phyloP scores from a whole-genome alignment of 257 asterid genomes.

The Scutellaria baicalensis region DNA sequence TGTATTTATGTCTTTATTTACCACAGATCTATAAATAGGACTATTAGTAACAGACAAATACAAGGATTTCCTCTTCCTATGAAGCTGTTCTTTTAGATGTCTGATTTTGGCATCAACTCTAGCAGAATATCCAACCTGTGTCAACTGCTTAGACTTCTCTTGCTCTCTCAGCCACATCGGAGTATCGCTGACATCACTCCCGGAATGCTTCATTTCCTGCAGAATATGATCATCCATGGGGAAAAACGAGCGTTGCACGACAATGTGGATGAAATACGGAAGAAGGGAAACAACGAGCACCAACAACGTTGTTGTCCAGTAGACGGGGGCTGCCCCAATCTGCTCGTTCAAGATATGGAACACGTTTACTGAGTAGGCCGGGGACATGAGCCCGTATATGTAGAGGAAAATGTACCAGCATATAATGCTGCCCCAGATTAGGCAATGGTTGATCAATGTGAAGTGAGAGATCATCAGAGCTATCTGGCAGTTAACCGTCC shows the following conservation, averaged over 20 bases:
- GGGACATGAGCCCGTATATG: constrained; percentile 29
- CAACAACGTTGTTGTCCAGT: constrained; percentile 38
- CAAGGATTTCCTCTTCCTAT: constrained; percentile 36
- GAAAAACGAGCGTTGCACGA: constrained; percentile 33
- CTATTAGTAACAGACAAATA: constrained; percentile 26
- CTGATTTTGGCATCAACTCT: constrained; percentile 61
- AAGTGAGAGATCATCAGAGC: constrained; percentile 49
- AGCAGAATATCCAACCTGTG: constrained; percentile 57
- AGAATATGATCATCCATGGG: constrained; percentile 56
- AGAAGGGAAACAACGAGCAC: constrained; percentile 34
- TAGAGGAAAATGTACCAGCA: constrained; percentile 46
- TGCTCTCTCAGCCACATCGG: constrained; percentile 61
- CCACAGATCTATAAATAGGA: constrained; percentile 21
- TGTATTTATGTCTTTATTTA: constrained; percentile 13
- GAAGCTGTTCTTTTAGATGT: constrained; percentile 35
- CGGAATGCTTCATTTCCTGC: constrained; percentile 39
- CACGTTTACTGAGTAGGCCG: constrained; percentile 16
- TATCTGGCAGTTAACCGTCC: constrained; percentile 65
- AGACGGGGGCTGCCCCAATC: constrained; percentile 35
- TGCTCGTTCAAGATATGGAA: constrained; percentile 28
- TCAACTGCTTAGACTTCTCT: constrained; percentile 37
- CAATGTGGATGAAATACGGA: constrained; percentile 33
- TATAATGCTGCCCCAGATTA: constrained; percentile 58
- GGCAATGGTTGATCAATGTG: constrained; percentile 46
- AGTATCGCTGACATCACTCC: constrained; percentile 27